Percentiles rank a stretch among this genome's conserved stretches.
These are phyloP conservation scores for Periconia sp. DNA, from an alignment of 2,329 filamentous ascomycete species.

Conservation along the genomic window DNA sequence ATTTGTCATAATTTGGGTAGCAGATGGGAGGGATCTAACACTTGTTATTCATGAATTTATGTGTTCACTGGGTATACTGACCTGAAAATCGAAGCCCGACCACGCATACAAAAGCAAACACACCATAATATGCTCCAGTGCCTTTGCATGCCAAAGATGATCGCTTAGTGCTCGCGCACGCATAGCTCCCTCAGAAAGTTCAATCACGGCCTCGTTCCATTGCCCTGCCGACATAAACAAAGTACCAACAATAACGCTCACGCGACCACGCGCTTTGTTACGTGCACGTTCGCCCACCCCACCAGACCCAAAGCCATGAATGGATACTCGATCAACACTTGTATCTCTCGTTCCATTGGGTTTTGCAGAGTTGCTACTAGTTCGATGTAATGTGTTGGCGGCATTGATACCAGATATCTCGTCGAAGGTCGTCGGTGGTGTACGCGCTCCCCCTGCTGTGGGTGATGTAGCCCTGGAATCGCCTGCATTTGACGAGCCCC, in stretches of 20 bases:
- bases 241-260: slow-evolving; percentile 78
- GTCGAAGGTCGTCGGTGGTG: slow-evolving; percentile 54
- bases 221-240: slow-evolving; percentile 86
- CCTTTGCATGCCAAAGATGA: slow-evolving; percentile 97
- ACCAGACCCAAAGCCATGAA: slow-evolving; percentile 64
- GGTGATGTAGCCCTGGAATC: slow-evolving; percentile 31
- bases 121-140: slow-evolving; percentile 81
- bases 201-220: slow-evolving; percentile 84
- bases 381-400: slow-evolving; percentile 46
- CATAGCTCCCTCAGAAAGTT: slow-evolving; percentile 77
- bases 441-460: slow-evolving; percentile 27
- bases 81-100: slow-evolving; percentile 79
- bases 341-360: slow-evolving; percentile 51
- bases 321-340: slow-evolving; percentile 63
- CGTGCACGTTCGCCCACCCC: slow-evolving; percentile 76
- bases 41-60: slow-evolving; percentile 9
- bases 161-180: slow-evolving; percentile 80
- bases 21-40: slow-evolving; percentile 56
- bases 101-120: slow-evolving; percentile 83
- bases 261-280: slow-evolving; percentile 77
- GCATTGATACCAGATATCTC: slow-evolving; percentile 40
- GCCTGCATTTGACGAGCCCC: slow-evolving; percentile 23
- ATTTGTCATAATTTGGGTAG: slow-evolving; percentile 54
- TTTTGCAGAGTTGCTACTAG: slow-evolving; percentile 26
- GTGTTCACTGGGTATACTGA: slow-evolving; percentile 42